Base-by-base conservation (phyloP, 805 yeast genomes). In the Pichia ethanolica region DNA sequence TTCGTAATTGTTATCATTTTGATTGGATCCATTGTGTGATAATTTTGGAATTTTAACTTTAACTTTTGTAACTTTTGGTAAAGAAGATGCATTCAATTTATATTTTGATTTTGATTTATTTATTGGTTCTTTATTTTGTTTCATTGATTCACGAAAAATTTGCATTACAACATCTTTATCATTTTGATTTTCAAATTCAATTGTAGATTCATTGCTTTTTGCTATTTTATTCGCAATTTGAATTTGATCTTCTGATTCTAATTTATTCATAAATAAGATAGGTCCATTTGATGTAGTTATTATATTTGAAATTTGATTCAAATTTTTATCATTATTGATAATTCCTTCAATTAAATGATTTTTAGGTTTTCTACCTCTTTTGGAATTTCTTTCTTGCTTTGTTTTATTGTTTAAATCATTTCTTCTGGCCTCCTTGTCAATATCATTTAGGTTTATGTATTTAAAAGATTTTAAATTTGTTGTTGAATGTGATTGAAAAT, bases 131-230 rank as follows among this genome's bases (percentile, higher is more conserved):
- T 41, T 49, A 27, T 44, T 48, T 30, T 39, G 28, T 33, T 40
- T 48, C 47, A 48, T 35, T 30, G 51, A 44, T 35, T 48, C 48
- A 8, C 40, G 34, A 26, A 48, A 48, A 9, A 48, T 37, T 20
- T 40, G 33, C 33, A 35, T 20, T 5, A 48, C 51, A 4, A 48
- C 11, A 32, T 48, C 51, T 3, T 28, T n/a, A 11, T 39, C 35
- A 5, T 34, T 10, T 9, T 39, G 33, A 20, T 25, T 27, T 34
- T 33, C 35, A 28, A 30, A 36, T 25, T 20, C 20, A 20, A 20
- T 30, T 30, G 9, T 30, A 30, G 32, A 30, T 30, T 30, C 32
- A 20, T 20, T 20, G 20, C 20, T 20, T 20, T 30, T 30, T 1
- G 9, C 2, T 30, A 30, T 30, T 30, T 30, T 30, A 6, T 30